These are phyloP conservation scores for Helminthosporium solani DNA, from an alignment of 2,329 filamentous ascomycete genomes.

Conservation along the genomic window DNA sequence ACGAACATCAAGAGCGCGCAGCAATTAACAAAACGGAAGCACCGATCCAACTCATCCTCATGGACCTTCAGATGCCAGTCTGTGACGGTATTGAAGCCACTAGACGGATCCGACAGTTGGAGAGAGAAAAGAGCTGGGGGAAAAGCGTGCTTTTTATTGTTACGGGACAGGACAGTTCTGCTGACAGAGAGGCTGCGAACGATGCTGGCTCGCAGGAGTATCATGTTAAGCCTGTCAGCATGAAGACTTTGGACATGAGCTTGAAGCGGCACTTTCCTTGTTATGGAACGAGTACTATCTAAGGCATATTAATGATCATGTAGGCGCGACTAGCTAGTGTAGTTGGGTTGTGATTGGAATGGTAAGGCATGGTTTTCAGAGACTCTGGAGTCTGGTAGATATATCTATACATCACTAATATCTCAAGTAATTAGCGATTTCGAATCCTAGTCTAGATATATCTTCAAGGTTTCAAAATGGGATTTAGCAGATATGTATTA, in stretches of 20 bases:
- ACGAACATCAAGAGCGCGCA: slow-evolving; percentile 9
- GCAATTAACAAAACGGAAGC: too few relatives aligned
- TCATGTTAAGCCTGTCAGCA: slow-evolving; percentile 35
- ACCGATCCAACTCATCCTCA: slow-evolving; percentile 40
- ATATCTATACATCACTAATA: too few relatives aligned
- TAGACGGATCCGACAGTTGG: slow-evolving; percentile 34
- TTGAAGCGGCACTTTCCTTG: slow-evolving; percentile 1
- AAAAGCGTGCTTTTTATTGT: slow-evolving; percentile 35
- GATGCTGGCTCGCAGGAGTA: slow-evolving; percentile 35
- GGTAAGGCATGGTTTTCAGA: too few relatives aligned
- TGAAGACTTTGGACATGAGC: slow-evolving; percentile 27
- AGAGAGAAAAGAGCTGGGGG: slow-evolving; percentile 24
- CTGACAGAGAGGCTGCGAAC: slow-evolving; percentile 24
- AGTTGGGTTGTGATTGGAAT: too few relatives aligned
- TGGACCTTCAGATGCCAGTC: slow-evolving; percentile 47
- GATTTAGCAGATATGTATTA: too few relatives aligned
- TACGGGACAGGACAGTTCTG: slow-evolving; percentile 34
- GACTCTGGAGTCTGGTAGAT: too few relatives aligned
- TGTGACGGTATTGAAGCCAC: slow-evolving; percentile 43
- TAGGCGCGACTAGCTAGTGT: too few relatives aligned
- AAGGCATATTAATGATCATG: too few relatives aligned
- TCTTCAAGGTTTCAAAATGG: too few relatives aligned
- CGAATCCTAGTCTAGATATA: too few relatives aligned
- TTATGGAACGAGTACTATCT: too few relatives aligned
- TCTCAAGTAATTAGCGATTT: too few relatives aligned